Evolutionary conservation across 768 basidiomycete genomes (phyloP), one percentile per base, ranked within the genome.

Genomic region (Pulveroboletus sp.): DNA sequence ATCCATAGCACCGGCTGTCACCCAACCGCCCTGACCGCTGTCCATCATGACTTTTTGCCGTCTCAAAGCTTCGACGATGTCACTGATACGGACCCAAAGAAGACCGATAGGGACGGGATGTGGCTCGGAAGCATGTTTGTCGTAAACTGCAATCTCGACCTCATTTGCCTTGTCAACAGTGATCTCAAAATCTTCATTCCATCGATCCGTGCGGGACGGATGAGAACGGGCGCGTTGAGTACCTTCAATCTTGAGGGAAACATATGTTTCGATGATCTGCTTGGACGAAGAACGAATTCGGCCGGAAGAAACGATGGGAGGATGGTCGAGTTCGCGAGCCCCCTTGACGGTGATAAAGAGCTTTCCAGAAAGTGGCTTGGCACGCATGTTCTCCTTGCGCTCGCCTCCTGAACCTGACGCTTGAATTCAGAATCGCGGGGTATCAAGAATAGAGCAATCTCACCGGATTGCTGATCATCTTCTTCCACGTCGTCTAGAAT

Each of bases 111-210:
- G 94, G 13, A 89, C 79, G 1, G 91, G 85, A 56, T 92, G 80
- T 13, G 74, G 72, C 52, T 93, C 90, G 48, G 84, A 85, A 17
- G 81, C 79, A 60, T 90, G 89, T 58, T 92, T 92, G 69, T 99
- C 97, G 60, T 93, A 94, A 27, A 99, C 81, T 25, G 92, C 90
- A 43, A 99, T 85, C 71, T 98, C 97, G 41, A 97, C 89, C 75
- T 99, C 97, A 65, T 95, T 97, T 13, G 95, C 94, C 69, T 98
- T 98, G 74, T 98, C 95, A 34, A 98, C 90, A 0, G 85, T 77
- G 50, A 99, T 91, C 68, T 95, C 93, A 53, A 98, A 97, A 50
- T 94, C 90, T 69, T 99, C 94, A 64, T 92, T 91, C 97, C 97
- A 99, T 38, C 90, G 85, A 69, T 98, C 97, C 24, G 87, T 97